phyloP scores from a whole-genome alignment of 2,329 filamentous ascomycete species.

The Fusarium pseudoanthophilum region DNA sequence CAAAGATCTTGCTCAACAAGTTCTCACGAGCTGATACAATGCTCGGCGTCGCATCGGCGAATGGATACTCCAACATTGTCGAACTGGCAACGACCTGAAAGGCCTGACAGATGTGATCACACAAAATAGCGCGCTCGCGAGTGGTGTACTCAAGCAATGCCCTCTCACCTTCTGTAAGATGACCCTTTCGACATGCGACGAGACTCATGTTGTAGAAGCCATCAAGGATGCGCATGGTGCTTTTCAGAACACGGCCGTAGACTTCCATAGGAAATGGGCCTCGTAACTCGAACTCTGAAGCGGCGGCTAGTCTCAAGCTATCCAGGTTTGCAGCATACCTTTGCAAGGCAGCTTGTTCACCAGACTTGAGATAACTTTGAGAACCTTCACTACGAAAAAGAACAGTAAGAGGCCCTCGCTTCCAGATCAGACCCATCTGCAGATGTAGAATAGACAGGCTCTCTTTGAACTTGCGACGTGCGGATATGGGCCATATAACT shows the following conservation, averaged over 20 bases:
- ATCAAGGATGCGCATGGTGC: constrained; percentile 86
- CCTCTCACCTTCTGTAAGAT: constrained; percentile 81
- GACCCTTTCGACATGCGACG: constrained; percentile 82
- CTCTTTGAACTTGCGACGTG: constrained; percentile 86
- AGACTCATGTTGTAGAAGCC: constrained; percentile 97
- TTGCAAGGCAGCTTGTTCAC: constrained; percentile 18
- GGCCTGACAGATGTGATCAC: constrained; percentile 89
- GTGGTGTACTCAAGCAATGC: constrained; percentile 82
- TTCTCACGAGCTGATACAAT: constrained; percentile 84
- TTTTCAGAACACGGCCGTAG: constrained; percentile 78
- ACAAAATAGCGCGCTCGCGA: constrained; percentile 81
- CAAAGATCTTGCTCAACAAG: constrained; percentile 85
- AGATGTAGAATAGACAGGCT: constrained; percentile 89
- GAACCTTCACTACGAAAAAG: constrained; percentile 69
- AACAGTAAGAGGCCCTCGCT: constrained; percentile 84
- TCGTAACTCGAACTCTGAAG: constrained; percentile 85
- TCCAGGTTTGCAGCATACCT: constrained; percentile 72
- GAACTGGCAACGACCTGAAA: constrained; percentile 87
- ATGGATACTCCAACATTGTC: constrained; percentile 91
- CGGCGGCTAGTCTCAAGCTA: constrained; percentile 74
- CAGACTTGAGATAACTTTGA: constrained; percentile 72
- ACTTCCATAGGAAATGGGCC: constrained; percentile 83
- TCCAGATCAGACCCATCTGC: constrained; percentile 96
- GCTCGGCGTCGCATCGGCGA: constrained; percentile 87
- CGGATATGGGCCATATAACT: constrained; percentile 92